Evolutionary conservation across 805 yeast species (phyloP).

Genomic region (Teunomyces lycoperdinae): DNA sequence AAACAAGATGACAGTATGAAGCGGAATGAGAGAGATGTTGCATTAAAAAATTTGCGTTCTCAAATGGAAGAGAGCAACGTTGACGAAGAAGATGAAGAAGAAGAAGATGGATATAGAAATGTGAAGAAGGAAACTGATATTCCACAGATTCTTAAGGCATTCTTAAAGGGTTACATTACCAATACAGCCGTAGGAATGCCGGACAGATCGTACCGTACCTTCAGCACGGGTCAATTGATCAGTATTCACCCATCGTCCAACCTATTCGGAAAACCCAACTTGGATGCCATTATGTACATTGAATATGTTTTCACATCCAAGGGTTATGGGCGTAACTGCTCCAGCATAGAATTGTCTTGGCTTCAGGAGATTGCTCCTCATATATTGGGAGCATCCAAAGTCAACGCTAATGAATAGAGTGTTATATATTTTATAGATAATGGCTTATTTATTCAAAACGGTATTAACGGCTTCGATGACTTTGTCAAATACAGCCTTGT

Average conservation of each 20-base stretch:
- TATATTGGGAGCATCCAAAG: conserved; percentile 44
- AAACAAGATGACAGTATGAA: conserved; percentile 37
- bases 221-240: conserved; percentile 77
- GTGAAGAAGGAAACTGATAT: conserved; percentile 43
- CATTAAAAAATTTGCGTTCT: conserved; percentile 20
- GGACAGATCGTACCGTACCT: conserved; percentile 87
- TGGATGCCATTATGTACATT: conserved; percentile 89
- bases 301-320: conserved; percentile 92
- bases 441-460: conserved; percentile 15
- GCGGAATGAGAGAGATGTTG: conserved; percentile 24
- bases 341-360: conserved; percentile 80
- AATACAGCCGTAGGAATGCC: conserved; percentile 95
- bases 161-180: conserved; percentile 76
- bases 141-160: conserved; percentile 66
- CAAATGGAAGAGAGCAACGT: conserved; percentile 24
- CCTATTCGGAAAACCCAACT: conserved; percentile 68
- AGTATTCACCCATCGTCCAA: conserved; percentile 89
- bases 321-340: conserved; percentile 90
- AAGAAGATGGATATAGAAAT: conserved; percentile 15
- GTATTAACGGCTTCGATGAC: conserved; percentile 49
- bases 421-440: neutral
- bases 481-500: conserved; percentile 42
- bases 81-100: conserved; percentile 17
- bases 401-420: conserved; percentile 23
- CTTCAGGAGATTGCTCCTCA: conserved; percentile 78